These are phyloP conservation scores for Emericellopsis cladophorae DNA, from an alignment of 2,329 filamentous ascomycete genomes.

Conservation along the genomic window DNA sequence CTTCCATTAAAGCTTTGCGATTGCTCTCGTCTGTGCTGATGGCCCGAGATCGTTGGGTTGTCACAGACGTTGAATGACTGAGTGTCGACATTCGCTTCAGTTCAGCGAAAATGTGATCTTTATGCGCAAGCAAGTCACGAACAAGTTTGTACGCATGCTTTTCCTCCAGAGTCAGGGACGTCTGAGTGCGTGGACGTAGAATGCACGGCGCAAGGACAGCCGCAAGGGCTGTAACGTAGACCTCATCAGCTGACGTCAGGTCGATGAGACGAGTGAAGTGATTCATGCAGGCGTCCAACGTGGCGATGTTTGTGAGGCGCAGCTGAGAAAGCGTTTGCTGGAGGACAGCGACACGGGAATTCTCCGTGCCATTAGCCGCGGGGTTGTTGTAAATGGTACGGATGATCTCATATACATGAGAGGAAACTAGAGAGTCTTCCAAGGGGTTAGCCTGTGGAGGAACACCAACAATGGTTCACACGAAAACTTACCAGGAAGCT, in stretches of 20 bases:
- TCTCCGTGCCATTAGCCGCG: slow-evolving; percentile 61
- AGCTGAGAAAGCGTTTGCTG: slow-evolving; percentile 94
- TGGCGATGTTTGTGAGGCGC: slow-evolving; percentile 92
- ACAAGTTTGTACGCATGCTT: slow-evolving; percentile 84
- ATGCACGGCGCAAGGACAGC: slow-evolving; percentile 71
- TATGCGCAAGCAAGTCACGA: slow-evolving; percentile 84
- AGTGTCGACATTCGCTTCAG: slow-evolving; percentile 78
- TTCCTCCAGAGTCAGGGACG: slow-evolving; percentile 87
- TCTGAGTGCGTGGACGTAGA: slow-evolving; percentile 76
- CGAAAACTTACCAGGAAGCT: slow-evolving; percentile 64
- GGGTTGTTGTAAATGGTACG: slow-evolving; percentile 90
- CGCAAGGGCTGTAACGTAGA: slow-evolving; percentile 65
- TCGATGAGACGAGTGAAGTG: slow-evolving; percentile 96
- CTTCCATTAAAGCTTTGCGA: slow-evolving; percentile 86
- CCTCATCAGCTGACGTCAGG: slow-evolving; percentile 87
- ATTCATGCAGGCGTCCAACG: slow-evolving; percentile 95
- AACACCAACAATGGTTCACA: neutral
- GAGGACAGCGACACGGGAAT: slow-evolving; percentile 74
- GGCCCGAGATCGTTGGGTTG: slow-evolving; percentile 57
- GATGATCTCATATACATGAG: slow-evolving; percentile 96
- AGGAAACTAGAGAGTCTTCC: slow-evolving; percentile 90
- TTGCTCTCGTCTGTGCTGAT: slow-evolving; percentile 95
- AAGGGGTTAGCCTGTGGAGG: slow-evolving; percentile 11
- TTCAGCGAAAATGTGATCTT: slow-evolving; percentile 90
- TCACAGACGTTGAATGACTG: slow-evolving; percentile 47